phyloP scores from a whole-genome alignment of 2,329 filamentous ascomycete genomes.

The Xylaria sp. region DNA sequence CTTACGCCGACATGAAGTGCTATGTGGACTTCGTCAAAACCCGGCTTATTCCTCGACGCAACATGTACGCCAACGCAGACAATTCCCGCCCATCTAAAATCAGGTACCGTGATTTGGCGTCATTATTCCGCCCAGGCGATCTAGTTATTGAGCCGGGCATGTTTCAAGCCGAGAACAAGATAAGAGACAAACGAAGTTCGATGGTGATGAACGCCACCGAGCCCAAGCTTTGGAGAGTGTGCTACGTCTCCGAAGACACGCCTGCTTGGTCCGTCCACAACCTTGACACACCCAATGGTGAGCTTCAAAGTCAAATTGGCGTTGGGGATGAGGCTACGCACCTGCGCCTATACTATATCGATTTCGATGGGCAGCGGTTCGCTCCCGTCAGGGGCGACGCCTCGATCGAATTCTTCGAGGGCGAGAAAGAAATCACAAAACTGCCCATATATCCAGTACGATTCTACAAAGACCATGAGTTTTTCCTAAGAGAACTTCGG shows the following conservation, averaged over 20 bases:
- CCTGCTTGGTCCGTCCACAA: constrained; percentile 34
- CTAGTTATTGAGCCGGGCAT: constrained; percentile 34
- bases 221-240: constrained; percentile 37
- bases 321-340: constrained; percentile 32
- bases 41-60: constrained; percentile 32
- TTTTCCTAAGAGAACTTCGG: constrained; percentile 30
- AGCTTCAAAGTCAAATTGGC: constrained; percentile 29
- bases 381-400: constrained; percentile 34
- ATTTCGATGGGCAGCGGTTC: constrained; percentile 37
- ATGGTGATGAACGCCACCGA: constrained; percentile 23
- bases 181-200: constrained; percentile 32
- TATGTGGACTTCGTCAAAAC: constrained; percentile 37
- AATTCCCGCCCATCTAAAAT: constrained; percentile 27
- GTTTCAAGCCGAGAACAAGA: constrained; percentile 28
- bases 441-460: constrained; percentile 34
- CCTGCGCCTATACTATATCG: constrained; percentile 36
- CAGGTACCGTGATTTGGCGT: constrained; percentile 34
- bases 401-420: constrained; percentile 35
- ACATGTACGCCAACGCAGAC: constrained; percentile 32
- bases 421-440: constrained; percentile 38
- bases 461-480: constrained; percentile 35
- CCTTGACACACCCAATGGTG: constrained; percentile 27
- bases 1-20: constrained; percentile 37
- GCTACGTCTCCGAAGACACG: constrained; percentile 37
- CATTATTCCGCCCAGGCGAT: constrained; percentile 34